Evolutionary conservation across 2,329 filamentous ascomycete genomes (phyloP), one percentile per base, ranked within the genome.

Genomic region (Ceratocystis albifundus): DNA sequence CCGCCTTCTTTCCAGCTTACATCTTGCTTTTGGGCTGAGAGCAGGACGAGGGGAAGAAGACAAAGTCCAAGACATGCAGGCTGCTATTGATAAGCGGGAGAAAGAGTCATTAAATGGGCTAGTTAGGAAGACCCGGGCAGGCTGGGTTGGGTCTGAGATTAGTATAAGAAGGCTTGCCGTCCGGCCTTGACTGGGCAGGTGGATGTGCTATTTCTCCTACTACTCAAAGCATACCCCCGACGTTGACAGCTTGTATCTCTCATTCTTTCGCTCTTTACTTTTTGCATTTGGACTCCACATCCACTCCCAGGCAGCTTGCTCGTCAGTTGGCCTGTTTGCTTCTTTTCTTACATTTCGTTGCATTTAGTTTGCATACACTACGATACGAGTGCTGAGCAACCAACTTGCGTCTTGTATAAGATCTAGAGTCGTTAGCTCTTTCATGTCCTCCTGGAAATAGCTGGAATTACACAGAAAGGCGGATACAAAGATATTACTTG

Each of bases 251-350:
- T 50, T 8, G 1, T 17, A 45, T 2, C 5, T 25, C 62, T 64
- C 22, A 17, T n/a, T 30, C n/a, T 63, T 63, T 66, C 30, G 25
- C 44, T 32, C n/a, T 64, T 44, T 41, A 15, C 17, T 25, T 65
- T 32, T 45, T 57, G 25, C 61, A 32, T 15, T 12, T 12, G 36
- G 12, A 1, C 36, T 41, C 10, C 36, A 12, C 10, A 12, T 41
- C 36, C 12, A 41, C 36, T 41, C 36, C 36, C 12, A 36, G 8
- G 3, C 25, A 32, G 25, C 59, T 62, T 45, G 41, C 30, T 15
- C n/a, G 2, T 8, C 30, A 46, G 32, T 25, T 28, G 25, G 25
- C 32, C 12, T 44, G n/a, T 46, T 25, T 22, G 22, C 15, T 53
- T 53, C 20, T 25, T 53, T 53, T 50, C 17, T 62, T 25, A 7